These are phyloP conservation scores for Albugo candida DNA, from an alignment of 352 stramenopile species.

Conservation along the genomic window DNA sequence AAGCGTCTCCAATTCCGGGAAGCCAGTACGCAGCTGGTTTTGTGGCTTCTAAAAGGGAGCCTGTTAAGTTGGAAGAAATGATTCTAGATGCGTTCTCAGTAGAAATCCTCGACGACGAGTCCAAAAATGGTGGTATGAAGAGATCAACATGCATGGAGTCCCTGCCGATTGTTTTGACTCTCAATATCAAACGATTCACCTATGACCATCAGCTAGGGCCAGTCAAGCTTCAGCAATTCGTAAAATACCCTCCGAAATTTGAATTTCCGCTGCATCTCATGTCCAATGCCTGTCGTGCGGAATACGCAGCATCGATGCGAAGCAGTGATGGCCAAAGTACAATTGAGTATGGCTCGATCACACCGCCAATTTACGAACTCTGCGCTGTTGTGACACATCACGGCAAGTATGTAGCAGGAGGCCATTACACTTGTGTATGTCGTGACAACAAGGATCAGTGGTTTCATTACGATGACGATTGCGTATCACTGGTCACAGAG, in stretches of 20 bases:
- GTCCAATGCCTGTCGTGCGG: conserved; percentile 33
- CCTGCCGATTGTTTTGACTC: conserved; percentile 50
- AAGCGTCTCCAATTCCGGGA: neutral
- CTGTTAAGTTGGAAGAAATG: conserved; percentile 43
- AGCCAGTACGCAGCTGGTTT: conserved; percentile 6
- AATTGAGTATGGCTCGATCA: neutral
- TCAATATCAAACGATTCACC: conserved; percentile 75
- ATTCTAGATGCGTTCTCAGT: conserved; percentile 52
- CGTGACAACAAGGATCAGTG: conserved; percentile 79
- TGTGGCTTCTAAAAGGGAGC: conserved; percentile 14
- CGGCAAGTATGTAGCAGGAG: conserved; percentile 57
- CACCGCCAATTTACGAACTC: conserved; percentile 28
- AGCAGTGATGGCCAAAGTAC: conserved; percentile 1
- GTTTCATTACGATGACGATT: conserved; percentile 70
- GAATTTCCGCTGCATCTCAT: conserved; percentile 50
- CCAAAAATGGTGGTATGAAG: conserved; percentile 33
- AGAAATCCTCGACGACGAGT: conserved; percentile 41
- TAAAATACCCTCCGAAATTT: conserved; percentile 55
- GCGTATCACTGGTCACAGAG: conserved; percentile 56
- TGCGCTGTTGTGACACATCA: conserved; percentile 71
- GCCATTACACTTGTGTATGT: conserved; percentile 69
- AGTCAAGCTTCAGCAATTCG: conserved; percentile 69
- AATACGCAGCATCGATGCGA: conserved; percentile 13
- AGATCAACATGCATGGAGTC: conserved; percentile 52
- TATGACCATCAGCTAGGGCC: conserved; percentile 60